These are phyloP conservation scores for Penicillium sp. DNA, from an alignment of 2,329 filamentous ascomycete species.

Conservation along the genomic window DNA sequence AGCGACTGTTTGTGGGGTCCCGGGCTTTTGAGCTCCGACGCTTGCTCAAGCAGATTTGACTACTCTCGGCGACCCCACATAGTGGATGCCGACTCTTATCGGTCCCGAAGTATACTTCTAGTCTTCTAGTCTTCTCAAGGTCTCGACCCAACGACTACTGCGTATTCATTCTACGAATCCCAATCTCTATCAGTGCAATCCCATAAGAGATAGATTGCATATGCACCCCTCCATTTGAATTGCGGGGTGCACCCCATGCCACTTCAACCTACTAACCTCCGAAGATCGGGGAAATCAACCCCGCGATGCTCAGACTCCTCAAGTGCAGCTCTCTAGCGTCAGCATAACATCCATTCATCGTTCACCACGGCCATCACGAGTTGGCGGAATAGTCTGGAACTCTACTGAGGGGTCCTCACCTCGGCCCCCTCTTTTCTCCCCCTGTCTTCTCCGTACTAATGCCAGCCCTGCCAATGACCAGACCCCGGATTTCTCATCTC, in stretches of 20 bases:
- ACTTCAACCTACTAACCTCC: slow-evolving; percentile 5
- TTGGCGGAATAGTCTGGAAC: slow-evolving; percentile 8
- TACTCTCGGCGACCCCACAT: slow-evolving; percentile 1
- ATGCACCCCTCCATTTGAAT: slow-evolving; percentile 1
- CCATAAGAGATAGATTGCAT: slow-evolving; percentile 6
- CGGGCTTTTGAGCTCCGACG: background rate
- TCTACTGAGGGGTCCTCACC: background rate
- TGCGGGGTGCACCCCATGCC: slow-evolving; percentile 23
- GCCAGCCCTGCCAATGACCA: slow-evolving; percentile 10
- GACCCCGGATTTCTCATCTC: slow-evolving; percentile 1
- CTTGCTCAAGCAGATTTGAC: background rate
- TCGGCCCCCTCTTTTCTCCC: background rate
- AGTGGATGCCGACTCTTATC: slow-evolving; percentile 2
- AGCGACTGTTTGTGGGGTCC: background rate
- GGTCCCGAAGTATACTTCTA: background rate
- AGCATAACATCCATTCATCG: background rate
- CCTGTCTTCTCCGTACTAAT: background rate
- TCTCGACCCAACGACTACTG: no score
- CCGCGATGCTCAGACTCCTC: slow-evolving; percentile 1
- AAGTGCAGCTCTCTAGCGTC: background rate
- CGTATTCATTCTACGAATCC: background rate
- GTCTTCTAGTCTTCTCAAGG: no score
- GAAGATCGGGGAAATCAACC: slow-evolving; percentile 1
- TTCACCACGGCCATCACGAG: slow-evolving; percentile 1
- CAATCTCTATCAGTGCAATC: background rate